These are phyloP conservation scores for Orbilia blumenaviensis DNA, from an alignment of 2,329 filamentous ascomycete genomes.

Conservation along the genomic window DNA sequence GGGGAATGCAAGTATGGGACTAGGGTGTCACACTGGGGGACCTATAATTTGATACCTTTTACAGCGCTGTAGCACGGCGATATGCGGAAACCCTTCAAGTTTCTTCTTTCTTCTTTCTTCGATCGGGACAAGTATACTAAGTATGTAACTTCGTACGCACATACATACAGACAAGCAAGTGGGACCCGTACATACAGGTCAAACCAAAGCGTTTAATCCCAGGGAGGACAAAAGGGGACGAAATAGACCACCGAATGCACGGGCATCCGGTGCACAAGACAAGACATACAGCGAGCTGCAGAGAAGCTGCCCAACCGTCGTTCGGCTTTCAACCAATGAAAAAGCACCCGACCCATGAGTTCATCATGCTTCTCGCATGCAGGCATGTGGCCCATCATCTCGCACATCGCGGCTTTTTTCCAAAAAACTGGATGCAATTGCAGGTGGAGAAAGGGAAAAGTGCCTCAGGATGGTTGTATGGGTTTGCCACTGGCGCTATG, in stretches of 20 bases:
- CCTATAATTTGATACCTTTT: slow-evolving; percentile 26
- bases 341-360: slow-evolving; percentile 50
- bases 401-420: slow-evolving; percentile 52
- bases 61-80: slow-evolving; percentile 50
- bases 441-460: slow-evolving; percentile 23
- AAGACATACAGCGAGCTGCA: slow-evolving; percentile 16
- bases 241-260: slow-evolving; percentile 37
- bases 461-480: slow-evolving; percentile 25
- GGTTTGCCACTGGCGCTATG: slow-evolving; percentile 18
- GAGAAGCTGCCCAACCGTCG: slow-evolving; percentile 10
- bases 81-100: slow-evolving; percentile 35
- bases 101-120: slow-evolving; percentile 12
- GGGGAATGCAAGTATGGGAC: slow-evolving; percentile 43
- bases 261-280: slow-evolving; percentile 24
- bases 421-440: slow-evolving; percentile 34
- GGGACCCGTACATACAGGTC: slow-evolving; percentile 11
- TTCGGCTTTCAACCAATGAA: slow-evolving; percentile 36
- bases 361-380: slow-evolving; percentile 30
- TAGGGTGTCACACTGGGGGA: slow-evolving; percentile 27
- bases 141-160: too few species aligned
- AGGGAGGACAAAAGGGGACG: slow-evolving; percentile 10
- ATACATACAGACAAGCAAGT: too few species aligned
- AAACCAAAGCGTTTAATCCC: background rate
- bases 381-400: slow-evolving; percentile 48
- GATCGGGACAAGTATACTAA: slow-evolving; percentile 3